Evolutionary conservation across 225 moss, liverwort and hornwort genomes (phyloP).

Genomic region (Neckera pumila): DNA sequence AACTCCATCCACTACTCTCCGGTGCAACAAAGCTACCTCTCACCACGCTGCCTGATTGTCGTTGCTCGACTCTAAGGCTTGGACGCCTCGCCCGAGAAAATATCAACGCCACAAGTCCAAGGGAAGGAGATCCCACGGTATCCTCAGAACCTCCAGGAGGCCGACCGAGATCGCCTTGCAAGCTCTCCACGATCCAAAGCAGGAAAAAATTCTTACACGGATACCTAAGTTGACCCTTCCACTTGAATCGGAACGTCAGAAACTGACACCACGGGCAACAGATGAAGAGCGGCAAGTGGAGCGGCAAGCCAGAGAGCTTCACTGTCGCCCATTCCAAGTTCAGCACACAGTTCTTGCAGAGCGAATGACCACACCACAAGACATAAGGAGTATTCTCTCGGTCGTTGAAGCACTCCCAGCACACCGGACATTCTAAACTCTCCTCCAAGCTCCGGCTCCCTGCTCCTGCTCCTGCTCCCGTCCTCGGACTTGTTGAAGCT

Average conservation of each 20-base stretch:
- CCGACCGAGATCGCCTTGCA: constrained; percentile 20
- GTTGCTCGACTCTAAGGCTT: neutral
- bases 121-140: constrained; percentile 1
- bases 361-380: constrained; percentile 91
- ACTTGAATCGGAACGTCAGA: constrained; percentile 65
- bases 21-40: neutral
- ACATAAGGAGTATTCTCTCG: constrained; percentile 71
- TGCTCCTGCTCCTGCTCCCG: neutral
- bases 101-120: neutral
- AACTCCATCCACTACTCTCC: constrained; percentile 27
- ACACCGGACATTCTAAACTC: constrained; percentile 86
- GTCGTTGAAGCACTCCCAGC: constrained; percentile 91
- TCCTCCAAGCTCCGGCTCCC: constrained; percentile 55
- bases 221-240: constrained; percentile 75
- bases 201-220: constrained; percentile 92
- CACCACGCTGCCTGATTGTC: neutral
- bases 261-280: constrained; percentile 96
- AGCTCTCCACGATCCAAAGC: constrained; percentile 80
- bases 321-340: constrained; percentile 79
- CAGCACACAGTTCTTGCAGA: constrained; percentile 68
- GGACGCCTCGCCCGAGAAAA: constrained; percentile 3
- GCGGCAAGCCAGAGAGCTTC: constrained; percentile 55
- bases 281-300: constrained; percentile 86
- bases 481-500: neutral
- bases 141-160: neutral